phyloP scores from a whole-genome alignment of 1,284 basidiomycete species.

The Phellinidium pouzarii region DNA sequence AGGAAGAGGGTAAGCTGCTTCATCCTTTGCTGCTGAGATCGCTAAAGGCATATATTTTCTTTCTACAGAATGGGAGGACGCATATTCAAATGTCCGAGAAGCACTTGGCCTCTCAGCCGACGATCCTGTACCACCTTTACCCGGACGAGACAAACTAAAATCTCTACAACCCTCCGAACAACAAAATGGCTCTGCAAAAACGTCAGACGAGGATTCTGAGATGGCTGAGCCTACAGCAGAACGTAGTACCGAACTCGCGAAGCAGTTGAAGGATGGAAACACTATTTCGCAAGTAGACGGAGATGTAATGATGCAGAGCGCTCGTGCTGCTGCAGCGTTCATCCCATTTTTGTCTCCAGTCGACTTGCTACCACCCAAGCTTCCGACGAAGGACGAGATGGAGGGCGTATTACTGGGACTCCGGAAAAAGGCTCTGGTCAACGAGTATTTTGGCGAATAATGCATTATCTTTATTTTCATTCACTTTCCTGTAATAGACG shows the following conservation, averaged over 20 bases:
- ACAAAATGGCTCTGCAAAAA: conserved; percentile 32
- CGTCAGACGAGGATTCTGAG: conserved; percentile 37
- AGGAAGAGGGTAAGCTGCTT: conserved; percentile 61
- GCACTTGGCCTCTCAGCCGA: conserved; percentile 49
- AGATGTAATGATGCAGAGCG: conserved; percentile 39
- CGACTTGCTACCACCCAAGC: conserved; percentile 65
- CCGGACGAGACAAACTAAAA: conserved; percentile 32
- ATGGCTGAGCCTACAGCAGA: conserved; percentile 31
- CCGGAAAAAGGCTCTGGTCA: conserved; percentile 77
- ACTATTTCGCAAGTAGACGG: conserved; percentile 15
- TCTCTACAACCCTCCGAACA: conserved; percentile 22
- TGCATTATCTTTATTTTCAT: neutral
- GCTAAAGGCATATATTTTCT: neutral
- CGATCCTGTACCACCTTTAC: conserved; percentile 45
- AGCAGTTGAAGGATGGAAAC: conserved; percentile 34
- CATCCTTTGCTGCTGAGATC: conserved; percentile 3
- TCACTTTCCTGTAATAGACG: neutral
- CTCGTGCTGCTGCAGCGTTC: conserved; percentile 57
- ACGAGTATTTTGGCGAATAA: conserved; percentile 61
- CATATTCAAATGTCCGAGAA: conserved; percentile 49
- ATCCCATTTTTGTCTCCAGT: conserved; percentile 72
- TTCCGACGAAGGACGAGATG: conserved; percentile 75
- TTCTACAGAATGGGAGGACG: conserved; percentile 65
- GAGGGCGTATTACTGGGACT: conserved; percentile 70
- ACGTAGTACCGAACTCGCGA: conserved; percentile 24